Evolutionary conservation across 352 stramenopile species (phyloP), one percentile per base, ranked within the genome.

Genomic region (Globisporangium yorkense): DNA sequence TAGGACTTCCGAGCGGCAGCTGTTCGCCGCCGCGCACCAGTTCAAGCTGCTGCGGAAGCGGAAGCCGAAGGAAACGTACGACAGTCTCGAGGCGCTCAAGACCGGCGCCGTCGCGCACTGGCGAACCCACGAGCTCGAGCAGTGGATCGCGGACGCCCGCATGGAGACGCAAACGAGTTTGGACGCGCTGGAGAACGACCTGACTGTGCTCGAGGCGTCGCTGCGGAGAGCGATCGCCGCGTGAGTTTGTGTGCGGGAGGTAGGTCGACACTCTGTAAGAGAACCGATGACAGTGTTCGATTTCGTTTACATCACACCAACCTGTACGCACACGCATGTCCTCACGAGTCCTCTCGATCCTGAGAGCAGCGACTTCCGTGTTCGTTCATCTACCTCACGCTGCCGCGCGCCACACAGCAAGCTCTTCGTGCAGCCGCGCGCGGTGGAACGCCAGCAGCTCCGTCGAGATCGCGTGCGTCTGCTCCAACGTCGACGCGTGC

Each of bases 21-120:
- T 79, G 24, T 31, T 63, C 46, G 64, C 54, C 7, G 47, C 62
- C 40, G 63, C 66, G 21, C 43, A 64, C 16, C 63, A 72, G 35
- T 76, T 76, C 45, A 77, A 75, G 37, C 13, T 57, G 18, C 56
- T 58, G 16, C 67, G 63, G 43, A 74, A 68, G 41, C 63, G 55
- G 13, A 67, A 66, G 18, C 69, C 69, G 5, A 70, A 63, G 56
- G 60, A 74, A 21, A 59, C 46, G 21, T 44, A 47, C 27, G 61
- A 57, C 13, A 53, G 52, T 40, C 49, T 61, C 29, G 21, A 61
- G n/a, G 29, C 57, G 20, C 24, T 66, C 1, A 55, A 72, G 20
- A 65, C 50, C n/a, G 52, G 29, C 43, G 46, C 24, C 27, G 46
- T 51, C 21, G 43, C 54, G 24, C 54, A 59, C 29, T 59, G 54